These are phyloP conservation scores for Lecanosticta acicola DNA, from an alignment of 2,329 filamentous ascomycete genomes.

Conservation along the genomic window DNA sequence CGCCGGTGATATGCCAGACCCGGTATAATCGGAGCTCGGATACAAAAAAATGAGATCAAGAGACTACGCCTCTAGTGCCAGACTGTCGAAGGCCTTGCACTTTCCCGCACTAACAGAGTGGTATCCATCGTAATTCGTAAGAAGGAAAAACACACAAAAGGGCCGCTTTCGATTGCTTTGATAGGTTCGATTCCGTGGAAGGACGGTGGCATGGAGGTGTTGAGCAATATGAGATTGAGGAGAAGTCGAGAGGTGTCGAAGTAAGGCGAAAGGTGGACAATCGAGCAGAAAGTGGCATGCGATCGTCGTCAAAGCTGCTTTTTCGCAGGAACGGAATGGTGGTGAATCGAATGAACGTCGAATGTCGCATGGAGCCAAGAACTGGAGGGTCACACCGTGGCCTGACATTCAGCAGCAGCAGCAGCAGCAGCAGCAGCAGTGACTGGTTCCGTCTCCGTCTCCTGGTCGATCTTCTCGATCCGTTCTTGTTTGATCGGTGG, in stretches of 20 bases:
- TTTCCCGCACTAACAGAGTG: constrained; percentile 8
- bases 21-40: too few relatives aligned
- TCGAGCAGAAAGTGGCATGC: too few relatives aligned
- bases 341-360: too few relatives aligned
- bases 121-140: constrained; percentile 24
- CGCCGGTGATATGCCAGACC: too few relatives aligned
- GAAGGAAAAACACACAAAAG: constrained; percentile 6
- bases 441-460: constrained; percentile 1
- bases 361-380: background rate
- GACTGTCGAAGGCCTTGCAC: constrained; percentile 17
- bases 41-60: background rate
- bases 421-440: too few relatives aligned
- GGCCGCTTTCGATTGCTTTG: too few relatives aligned
- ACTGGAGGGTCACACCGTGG: background rate
- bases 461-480: constrained; percentile 13
- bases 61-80: constrained; percentile 23
- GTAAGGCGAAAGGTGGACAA: too few relatives aligned
- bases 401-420: constrained; percentile 3
- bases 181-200: too few relatives aligned
- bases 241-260: background rate
- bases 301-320: too few relatives aligned
- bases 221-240: too few relatives aligned
- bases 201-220: too few relatives aligned
- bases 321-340: too few relatives aligned
- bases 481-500: constrained; percentile 23